These are phyloP conservation scores for Sporothrix phasma DNA, from an alignment of 2,329 filamentous ascomycete genomes.

Conservation along the genomic window DNA sequence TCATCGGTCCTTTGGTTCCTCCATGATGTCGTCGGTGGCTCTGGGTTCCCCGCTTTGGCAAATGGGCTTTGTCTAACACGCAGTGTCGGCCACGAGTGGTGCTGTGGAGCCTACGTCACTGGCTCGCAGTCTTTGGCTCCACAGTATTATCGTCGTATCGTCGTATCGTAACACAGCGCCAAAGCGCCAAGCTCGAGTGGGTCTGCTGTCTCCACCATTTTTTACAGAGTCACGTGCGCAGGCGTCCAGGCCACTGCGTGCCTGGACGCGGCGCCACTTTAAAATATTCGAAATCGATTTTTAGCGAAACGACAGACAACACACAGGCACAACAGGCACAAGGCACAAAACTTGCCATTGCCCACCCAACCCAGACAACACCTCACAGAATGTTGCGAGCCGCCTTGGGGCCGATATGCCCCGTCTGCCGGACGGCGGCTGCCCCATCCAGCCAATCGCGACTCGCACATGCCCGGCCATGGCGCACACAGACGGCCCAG, in stretches of 20 bases:
- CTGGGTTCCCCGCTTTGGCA: background rate
- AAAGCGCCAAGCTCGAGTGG: background rate
- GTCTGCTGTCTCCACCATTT: background rate
- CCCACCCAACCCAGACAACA: background rate
- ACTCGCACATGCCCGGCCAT: background rate
- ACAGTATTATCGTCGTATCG: slow-evolving; percentile 6
- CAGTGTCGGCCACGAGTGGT: background rate
- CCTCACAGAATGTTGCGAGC: slow-evolving; percentile 18
- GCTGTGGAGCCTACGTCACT: slow-evolving; percentile 13
- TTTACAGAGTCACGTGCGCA: background rate
- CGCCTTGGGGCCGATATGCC: slow-evolving; percentile 14
- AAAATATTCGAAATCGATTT: slow-evolving; percentile 8
- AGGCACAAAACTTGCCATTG: background rate
- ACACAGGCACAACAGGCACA: background rate
- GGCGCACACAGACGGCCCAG: background rate
- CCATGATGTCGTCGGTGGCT: background rate
- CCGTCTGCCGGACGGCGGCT: slow-evolving; percentile 16
- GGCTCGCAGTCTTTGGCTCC: background rate
- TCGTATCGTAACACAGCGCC: background rate
- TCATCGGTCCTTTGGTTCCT: background rate
- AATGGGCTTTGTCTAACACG: background rate
- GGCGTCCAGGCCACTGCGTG: background rate
- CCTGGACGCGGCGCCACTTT: slow-evolving; percentile 6
- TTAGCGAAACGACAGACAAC: background rate
- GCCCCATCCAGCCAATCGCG: background rate